Conservation (phyloP, 169 alveolate genomes). For the Plasmodium ovale region DNA sequence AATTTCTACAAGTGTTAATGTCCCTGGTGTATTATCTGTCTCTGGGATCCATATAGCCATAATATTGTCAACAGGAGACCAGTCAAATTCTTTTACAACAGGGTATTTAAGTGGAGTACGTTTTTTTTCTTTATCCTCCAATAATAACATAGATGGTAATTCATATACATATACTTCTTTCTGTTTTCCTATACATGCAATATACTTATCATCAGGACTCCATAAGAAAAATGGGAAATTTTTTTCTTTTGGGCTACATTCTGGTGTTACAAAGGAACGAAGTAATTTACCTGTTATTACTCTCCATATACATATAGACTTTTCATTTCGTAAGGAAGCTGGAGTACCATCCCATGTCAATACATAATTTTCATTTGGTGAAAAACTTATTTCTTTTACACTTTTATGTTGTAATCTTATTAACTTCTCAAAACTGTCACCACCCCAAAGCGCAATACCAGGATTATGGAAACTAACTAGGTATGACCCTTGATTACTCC, state of each 20-base stretch:
- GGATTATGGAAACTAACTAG: constrained; percentile 91
- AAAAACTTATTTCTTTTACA: constrained; percentile 89
- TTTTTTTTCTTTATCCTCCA: constrained; percentile 85
- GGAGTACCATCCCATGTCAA: constrained; percentile 93
- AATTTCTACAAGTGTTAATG: constrained; percentile 87
- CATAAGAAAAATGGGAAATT: constrained; percentile 89
- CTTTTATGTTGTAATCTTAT: constrained; percentile 91
- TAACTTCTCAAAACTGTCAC: constrained; percentile 88
- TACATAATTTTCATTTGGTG: constrained; percentile 92
- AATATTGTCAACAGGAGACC: constrained; percentile 94
- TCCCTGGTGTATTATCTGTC: constrained; percentile 91
- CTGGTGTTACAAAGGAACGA: constrained; percentile 85
- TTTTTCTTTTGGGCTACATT: constrained; percentile 84
- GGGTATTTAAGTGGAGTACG: constrained; percentile 89
- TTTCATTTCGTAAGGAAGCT: constrained; percentile 87
- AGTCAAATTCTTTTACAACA: constrained; percentile 87
- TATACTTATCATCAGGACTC: constrained; percentile 89
- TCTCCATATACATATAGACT: constrained; percentile 90
- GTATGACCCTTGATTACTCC: constrained; percentile 94
- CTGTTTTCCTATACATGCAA: constrained; percentile 84
- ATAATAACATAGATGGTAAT: constrained; percentile 86
- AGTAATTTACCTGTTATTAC: constrained; percentile 90
- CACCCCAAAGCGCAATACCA: constrained; percentile 93
- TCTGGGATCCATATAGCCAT: constrained; percentile 91
- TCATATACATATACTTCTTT: constrained; percentile 84